Evolutionary conservation across 805 yeast genomes (phyloP), one percentile per base, ranked within the genome.

Genomic region (Schwanniomyces pseudopolymorphus): DNA sequence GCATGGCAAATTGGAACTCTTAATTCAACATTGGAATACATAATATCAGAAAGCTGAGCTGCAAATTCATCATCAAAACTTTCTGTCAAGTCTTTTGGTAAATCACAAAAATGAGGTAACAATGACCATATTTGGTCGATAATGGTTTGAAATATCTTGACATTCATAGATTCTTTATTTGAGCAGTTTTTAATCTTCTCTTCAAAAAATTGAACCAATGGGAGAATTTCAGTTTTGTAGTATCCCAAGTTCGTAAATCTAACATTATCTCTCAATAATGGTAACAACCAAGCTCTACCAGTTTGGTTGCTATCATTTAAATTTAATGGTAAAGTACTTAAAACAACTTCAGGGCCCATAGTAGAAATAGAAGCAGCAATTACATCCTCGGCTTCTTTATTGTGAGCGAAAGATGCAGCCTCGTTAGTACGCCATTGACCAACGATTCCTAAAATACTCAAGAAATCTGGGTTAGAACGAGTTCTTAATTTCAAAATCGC

Each of bases 241-340:
- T 75, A 88, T 0, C 77, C 70, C 46, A 94, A 71, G 40, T 77
- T 75, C 1, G 97, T 85, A 57, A 81, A 78, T 56, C 84, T 79
- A 22, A 89, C 86, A 58, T 88, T 83, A 58, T 91, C 97, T 69
- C 97, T 85, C 50, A 94, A 77, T 27, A 94, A 63, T 9, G 99
- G 99, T 53, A 94, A 77, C 56, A 94, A 61, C 97, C 98, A 94
- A 39, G 97, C 97, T 62, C 98, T 81, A 39, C 97, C 97, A n/a
- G 84, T 78, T 37, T 77, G 74, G 26, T 70, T 66, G 19, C 70
- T 63, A 4, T 85, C 80, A 39, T 78, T 77, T 56, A 94, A 74
- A 60, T 92, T 89, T 59, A 94, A 73, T 5, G 99, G 98, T 27
- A 94, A 74, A 4, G 79, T 71, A 39, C 79, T 66, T 50, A 92